These are phyloP conservation scores for Tylopilus cervinicoccineus DNA, from an alignment of 768 basidiomycete species.

Conservation along the genomic window DNA sequence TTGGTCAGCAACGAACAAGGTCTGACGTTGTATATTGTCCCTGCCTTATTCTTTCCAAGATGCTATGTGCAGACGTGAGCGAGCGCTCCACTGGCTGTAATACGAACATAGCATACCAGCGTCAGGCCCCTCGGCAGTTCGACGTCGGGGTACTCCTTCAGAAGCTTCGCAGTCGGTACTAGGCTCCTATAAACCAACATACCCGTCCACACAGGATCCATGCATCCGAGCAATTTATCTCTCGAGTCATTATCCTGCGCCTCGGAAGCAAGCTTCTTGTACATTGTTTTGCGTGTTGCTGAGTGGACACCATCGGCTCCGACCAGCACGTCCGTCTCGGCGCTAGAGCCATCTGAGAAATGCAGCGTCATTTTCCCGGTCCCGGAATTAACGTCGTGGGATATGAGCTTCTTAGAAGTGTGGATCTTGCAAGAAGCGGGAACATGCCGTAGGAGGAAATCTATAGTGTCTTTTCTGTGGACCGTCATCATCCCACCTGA, in stretches of 20 bases:
- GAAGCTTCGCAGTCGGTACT: not conserved
- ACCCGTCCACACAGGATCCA: not conserved
- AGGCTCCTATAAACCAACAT: not conserved
- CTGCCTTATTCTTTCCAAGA: not conserved
- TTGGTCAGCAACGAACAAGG: not conserved
- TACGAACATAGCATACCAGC: not conserved
- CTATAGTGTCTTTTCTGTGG: slow-evolving; percentile 38
- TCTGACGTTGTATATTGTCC: not conserved
- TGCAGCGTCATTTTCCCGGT: slow-evolving; percentile 25
- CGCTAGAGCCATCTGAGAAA: slow-evolving; percentile 37
- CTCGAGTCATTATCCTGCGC: not conserved
- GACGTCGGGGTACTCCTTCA: not conserved
- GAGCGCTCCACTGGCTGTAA: not conserved
- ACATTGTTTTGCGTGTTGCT: slow-evolving; percentile 26
- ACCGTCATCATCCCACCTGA: slow-evolving; percentile 29
- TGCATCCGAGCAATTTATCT: not conserved
- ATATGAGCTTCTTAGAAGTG: slow-evolving; percentile 33
- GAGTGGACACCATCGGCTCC: slow-evolving; percentile 44
- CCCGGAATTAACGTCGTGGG: slow-evolving; percentile 23
- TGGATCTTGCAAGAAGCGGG: slow-evolving; percentile 27
- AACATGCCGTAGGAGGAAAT: slow-evolving; percentile 29
- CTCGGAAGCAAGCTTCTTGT: not conserved
- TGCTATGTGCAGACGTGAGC: not conserved
- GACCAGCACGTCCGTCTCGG: slow-evolving; percentile 38
- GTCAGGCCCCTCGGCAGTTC: not conserved